Evolutionary conservation across 2,329 filamentous ascomycete genomes (phyloP).

Genomic region (Phialocephala subalpina): DNA sequence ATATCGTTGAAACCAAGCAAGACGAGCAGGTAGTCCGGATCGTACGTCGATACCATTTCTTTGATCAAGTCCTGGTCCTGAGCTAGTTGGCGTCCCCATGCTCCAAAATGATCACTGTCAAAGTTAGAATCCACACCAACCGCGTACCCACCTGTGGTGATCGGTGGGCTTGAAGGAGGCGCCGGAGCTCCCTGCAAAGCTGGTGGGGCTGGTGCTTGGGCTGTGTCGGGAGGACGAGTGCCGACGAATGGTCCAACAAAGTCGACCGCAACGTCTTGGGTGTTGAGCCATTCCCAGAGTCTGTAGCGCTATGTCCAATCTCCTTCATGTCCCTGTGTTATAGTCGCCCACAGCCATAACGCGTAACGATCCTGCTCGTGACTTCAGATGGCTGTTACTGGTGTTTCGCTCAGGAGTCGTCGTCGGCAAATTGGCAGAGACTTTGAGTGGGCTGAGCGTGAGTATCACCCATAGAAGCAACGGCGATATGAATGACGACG

Average conservation of each 20-base stretch:
- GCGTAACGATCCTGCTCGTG: too few species aligned
- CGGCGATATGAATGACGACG: too few species aligned
- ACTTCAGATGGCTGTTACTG: too few species aligned
- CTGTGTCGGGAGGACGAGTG: not conserved
- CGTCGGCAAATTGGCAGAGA: too few species aligned
- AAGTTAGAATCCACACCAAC: constrained; percentile 39
- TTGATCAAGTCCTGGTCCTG: constrained; percentile 39
- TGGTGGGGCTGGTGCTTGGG: not conserved
- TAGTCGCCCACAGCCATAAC: too few species aligned
- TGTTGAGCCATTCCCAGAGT: constrained; percentile 49
- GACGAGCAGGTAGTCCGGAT: constrained; percentile 30
- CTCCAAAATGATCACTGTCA: constrained; percentile 44
- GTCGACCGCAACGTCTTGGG: constrained; percentile 34
- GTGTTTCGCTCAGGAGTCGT: too few species aligned
- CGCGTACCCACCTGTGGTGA: constrained; percentile 37
- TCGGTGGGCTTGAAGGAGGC: not conserved
- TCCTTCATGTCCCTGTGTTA: too few species aligned
- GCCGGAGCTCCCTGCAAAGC: not conserved
- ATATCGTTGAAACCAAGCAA: constrained; percentile 32
- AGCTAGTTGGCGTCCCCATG: constrained; percentile 46
- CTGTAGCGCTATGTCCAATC: constrained; percentile 52
- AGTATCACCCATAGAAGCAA: too few species aligned
- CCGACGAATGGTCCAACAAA: constrained; percentile 30
- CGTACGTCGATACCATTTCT: constrained; percentile 30
- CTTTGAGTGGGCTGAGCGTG: too few species aligned